Base-by-base conservation (phyloP, 352 stramenopile genomes). In the Phytophthora gonapodyides region DNA sequence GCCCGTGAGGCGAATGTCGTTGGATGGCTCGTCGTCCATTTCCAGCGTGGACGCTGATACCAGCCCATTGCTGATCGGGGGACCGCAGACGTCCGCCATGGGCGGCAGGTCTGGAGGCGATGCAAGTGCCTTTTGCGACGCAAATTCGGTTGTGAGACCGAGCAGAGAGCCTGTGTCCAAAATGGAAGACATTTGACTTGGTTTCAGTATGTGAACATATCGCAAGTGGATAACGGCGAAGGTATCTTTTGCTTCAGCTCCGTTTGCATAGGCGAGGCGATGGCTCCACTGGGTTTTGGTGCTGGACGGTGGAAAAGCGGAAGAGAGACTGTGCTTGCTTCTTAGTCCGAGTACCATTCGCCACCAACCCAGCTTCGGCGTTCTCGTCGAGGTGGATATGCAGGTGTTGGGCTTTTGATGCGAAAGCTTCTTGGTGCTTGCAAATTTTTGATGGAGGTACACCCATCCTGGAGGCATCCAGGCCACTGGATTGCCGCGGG, bases 21-120 rank as follows among this genome's bases (percentile, higher is more conserved):
- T 13, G 11, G 36, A 19, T 1, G 42, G 37, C 11, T 76, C 64
- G 44, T 77, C 72, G 50, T 75, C 68, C 57, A 80, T 69, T 44
- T 75, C 72, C 43, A 80, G 19, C 11, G 72, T 75, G 15, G 61
- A 71, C 19, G 57, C 37, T 1, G 71, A 76, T 6, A 75, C 53
- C 36, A 76, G 57, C 7, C 67, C 67, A 40, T 61, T 66, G 54
- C 68, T 75, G 4, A 64, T 34, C 9, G 67, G 61, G 44, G 57
- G 50, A 21, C 37, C 30, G 7, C 19, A 31, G 17, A 61, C 65
- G 38, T 70, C 65, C 37, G 50, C 56, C 65, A 70, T 69, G 21
- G 27, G 27, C 27, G 27, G 27, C 27, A 8, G 27, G 5, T 33
- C 30, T 38, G 11, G 9, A n/a, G 44, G 21, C 16, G 35, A n/a